A percentile compares a stretch with the other conserved stretches of the same genome.
Evolutionary conservation across 2,329 filamentous ascomycete species (phyloP).

Genomic region (Fusarium haematococcum): DNA sequence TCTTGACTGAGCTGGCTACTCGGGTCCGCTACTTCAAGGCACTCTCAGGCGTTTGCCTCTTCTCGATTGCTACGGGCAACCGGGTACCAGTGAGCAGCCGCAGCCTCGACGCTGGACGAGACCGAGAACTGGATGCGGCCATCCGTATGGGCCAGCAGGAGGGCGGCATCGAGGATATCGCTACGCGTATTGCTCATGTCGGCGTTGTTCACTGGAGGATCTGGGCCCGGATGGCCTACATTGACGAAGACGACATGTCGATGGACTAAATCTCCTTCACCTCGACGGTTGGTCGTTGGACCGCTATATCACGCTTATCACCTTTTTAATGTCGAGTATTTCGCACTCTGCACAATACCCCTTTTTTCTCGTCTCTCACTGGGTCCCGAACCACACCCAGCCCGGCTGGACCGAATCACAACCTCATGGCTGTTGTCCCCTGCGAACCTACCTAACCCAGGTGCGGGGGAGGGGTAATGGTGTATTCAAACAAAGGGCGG

Average conservation of each 20-base stretch:
- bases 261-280: conserved; percentile 44
- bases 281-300: neutral
- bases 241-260: conserved; percentile 54
- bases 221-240: conserved; percentile 82
- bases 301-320: conserved; percentile 33
- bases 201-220: conserved; percentile 90
- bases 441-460: neutral
- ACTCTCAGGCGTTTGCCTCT: conserved; percentile 65
- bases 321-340: conserved; percentile 37
- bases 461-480: neutral
- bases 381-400: conserved; percentile 13
- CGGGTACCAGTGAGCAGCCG: conserved; percentile 56
- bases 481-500: neutral
- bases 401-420: conserved; percentile 34
- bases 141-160: conserved; percentile 62
- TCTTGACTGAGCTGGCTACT: conserved; percentile 61
- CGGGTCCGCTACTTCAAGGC: conserved; percentile 65
- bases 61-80: conserved; percentile 66
- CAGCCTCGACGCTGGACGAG: conserved; percentile 47
- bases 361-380: conserved; percentile 7
- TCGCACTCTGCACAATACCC: conserved; percentile 15
- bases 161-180: conserved; percentile 72
- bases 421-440: conserved; percentile 5
- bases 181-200: conserved; percentile 84
- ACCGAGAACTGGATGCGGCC: conserved; percentile 50